Base-by-base conservation (phyloP, 1,284 basidiomycete species). In the Cutaneotrichosporon dermatis region DNA sequence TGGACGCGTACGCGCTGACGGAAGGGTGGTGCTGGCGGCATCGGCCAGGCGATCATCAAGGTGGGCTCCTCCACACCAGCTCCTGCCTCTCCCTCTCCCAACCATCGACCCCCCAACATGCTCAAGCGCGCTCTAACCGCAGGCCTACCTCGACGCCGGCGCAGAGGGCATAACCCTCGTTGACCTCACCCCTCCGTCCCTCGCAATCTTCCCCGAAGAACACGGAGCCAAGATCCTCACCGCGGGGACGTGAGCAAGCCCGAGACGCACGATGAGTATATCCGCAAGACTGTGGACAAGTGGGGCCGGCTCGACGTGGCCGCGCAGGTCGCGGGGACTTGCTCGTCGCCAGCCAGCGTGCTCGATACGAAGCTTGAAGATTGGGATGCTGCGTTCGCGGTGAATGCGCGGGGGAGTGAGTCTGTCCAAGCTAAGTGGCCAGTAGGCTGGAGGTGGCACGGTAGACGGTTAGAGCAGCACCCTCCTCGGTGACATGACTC, bases 401-500 rank as follows among this genome's bases (percentile, higher is more conserved):
- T 63, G 9, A 67, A 67, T 40, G 55, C 58, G 4, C 53, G 57
- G 8, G 66, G 63, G 4, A 48, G 66, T 67, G 54, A 59, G 65
- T 64, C 5, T 10, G 8, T 35, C 16, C 15, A 11, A 12, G 9
- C 25, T 25, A 25, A 25, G 25, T 2, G 25, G 25, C 25, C 25
- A 25, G 25, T 25, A 25, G 25, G 25, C 25, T 25, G 25, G 25
- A 25, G 25, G 25, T 2, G 25, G 25, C 25, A 25, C 25, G 25
- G 25, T 25, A 25, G 25, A 25, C 25, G 25, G 25, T 25, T 25
- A 25, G 25, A 25, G 25, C 25, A 25, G 25, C 25, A 25, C 25
- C 25, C 25, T 25, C 25, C 25, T 25, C 25, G 25, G 25, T 25
- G 25, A 25, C 25, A 25, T 25, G 25, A 25, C 25, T 25, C 25